Percentiles rank a stretch among this genome's conserved stretches.
Conservation (phyloP, 352 stramenopile species). For the Phytophthora pistaciae region DNA sequence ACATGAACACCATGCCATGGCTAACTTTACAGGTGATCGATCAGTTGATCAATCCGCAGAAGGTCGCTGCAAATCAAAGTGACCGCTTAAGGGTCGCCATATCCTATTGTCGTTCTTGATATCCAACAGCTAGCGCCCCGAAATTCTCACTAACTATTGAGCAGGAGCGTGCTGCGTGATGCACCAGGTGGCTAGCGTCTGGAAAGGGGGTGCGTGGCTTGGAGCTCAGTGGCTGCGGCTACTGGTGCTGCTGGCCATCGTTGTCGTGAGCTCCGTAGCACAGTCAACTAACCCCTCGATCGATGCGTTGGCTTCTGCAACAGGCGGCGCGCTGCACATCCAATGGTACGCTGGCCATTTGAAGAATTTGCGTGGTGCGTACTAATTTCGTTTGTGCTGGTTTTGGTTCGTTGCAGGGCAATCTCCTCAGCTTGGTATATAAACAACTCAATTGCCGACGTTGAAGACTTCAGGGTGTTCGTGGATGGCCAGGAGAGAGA, state of each 20-base stretch:
- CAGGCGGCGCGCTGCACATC: constrained; percentile 48
- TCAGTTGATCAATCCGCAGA: not conserved
- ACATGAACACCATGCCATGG: not conserved
- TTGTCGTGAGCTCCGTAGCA: constrained; percentile 4
- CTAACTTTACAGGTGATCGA: not conserved
- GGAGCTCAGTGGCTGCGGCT: constrained; percentile 12
- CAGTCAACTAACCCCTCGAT: constrained; percentile 17
- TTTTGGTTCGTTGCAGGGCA: constrained; percentile 17
- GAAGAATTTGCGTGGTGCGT: not conserved
- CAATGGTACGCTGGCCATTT: constrained; percentile 26
- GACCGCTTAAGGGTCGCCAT: constrained; percentile 11
- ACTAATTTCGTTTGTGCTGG: not conserved
- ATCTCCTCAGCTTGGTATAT: constrained; percentile 27
- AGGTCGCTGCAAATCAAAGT: constrained; percentile 17
- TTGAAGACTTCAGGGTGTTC: constrained; percentile 34
- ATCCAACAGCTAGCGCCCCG: not conserved
- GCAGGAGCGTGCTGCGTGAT: not conserved
- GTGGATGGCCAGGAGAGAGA: constrained; percentile 30
- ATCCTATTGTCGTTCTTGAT: constrained; percentile 12
- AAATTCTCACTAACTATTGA: not conserved
- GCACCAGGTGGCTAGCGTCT: not conserved
- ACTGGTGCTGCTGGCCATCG: constrained; percentile 9
- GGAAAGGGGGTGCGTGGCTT: not conserved
- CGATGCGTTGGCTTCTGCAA: constrained; percentile 17
- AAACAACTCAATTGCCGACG: constrained; percentile 29